Percentiles rank a stretch among this genome's conserved stretches.
Evolutionary conservation across 306 rosid species (phyloP).

Genomic region (barrel medic (Medicago truncatula)): MtrunA17r5.0-ANR NC_053044.1:32923501-32924000

Average conservation of each 20-base stretch:
- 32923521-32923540: too few species aligned
- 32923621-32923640: neutral
- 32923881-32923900: constrained; percentile 34
- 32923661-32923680: too few species aligned
- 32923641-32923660: neutral
- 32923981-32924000: constrained; percentile 35
- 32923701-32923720: neutral
- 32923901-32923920: constrained; percentile 36
- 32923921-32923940: constrained; percentile 27
- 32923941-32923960: constrained; percentile 32
- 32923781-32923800: neutral
- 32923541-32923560: neutral
- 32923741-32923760: neutral
- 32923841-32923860: constrained; percentile 3
- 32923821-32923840: neutral
- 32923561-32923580: neutral
- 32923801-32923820: neutral
- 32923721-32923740: neutral
- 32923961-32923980: constrained; percentile 53
- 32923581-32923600: too few species aligned
- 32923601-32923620: neutral
- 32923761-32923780: neutral
- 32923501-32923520: too few species aligned
- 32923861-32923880: constrained; percentile 23
- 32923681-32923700: neutral